Conservation (phyloP, 2,329 filamentous ascomycete species). For the Aspergillus candidus region DNA sequence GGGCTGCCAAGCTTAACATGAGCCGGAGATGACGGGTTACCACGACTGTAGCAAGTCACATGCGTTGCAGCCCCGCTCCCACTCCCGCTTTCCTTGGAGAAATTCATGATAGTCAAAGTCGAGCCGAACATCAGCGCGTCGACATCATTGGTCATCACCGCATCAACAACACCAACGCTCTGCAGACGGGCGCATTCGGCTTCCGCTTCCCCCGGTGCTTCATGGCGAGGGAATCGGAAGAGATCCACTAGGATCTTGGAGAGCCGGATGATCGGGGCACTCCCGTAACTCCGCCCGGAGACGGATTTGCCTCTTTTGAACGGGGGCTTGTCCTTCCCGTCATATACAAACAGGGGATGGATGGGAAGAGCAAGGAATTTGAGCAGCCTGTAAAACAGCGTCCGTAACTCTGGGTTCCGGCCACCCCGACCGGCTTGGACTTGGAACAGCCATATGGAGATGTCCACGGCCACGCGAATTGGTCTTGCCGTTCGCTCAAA, state of each 20-base stretch:
- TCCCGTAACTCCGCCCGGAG: constrained; percentile 47
- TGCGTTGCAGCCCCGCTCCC: constrained; percentile 67
- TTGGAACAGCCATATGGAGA: constrained; percentile 97
- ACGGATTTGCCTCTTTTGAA: constrained; percentile 81
- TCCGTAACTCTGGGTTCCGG: constrained; percentile 81
- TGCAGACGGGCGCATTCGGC: constrained; percentile 91
- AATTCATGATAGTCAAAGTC: constrained; percentile 69
- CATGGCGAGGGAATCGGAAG: constrained; percentile 78
- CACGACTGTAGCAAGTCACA: constrained; percentile 62
- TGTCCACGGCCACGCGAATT: constrained; percentile 82
- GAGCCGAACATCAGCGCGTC: constrained; percentile 98
- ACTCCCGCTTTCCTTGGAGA: constrained; percentile 65
- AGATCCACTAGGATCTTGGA: constrained; percentile 77
- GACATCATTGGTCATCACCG: constrained; percentile 91
- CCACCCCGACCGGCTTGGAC: constrained; percentile 80
- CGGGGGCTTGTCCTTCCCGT: constrained; percentile 74
- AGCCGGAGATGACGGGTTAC: constrained; percentile 6
- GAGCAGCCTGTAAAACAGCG: constrained; percentile 84
- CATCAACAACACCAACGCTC: constrained; percentile 75
- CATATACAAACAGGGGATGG: constrained; percentile 83
- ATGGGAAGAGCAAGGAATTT: constrained; percentile 71
- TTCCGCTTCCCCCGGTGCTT: constrained; percentile 90
- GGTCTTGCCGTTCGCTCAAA: constrained; percentile 65
- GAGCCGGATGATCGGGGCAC: constrained; percentile 61
- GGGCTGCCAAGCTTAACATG: constrained; percentile 60